Percentiles rank a stretch among this genome's conserved stretches.
These are phyloP conservation scores for Blastobotrys raffinosifermentans DNA, from an alignment of 1,139 yeast genomes.

Conservation along the genomic window DNA sequence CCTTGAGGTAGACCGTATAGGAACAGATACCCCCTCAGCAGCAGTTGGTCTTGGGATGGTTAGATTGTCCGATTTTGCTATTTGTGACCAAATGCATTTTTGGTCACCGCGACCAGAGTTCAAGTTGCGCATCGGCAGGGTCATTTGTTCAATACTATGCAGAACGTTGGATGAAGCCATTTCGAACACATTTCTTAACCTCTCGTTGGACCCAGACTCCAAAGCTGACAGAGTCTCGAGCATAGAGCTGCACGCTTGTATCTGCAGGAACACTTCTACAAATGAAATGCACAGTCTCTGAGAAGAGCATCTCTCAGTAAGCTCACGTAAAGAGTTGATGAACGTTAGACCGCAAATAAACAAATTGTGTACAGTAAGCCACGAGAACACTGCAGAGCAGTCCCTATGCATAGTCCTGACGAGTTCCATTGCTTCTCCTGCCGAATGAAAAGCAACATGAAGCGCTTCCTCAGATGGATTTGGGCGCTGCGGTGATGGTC, in stretches of 20 bases:
- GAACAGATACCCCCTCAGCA: constrained; percentile 3
- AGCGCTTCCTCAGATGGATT: constrained; percentile 6
- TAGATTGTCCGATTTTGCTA: constrained; percentile 6
- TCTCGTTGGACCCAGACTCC: constrained; percentile 7
- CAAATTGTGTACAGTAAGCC: constrained; percentile 8
- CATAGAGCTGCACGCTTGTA: constrained; percentile 9
- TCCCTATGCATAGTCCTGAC: constrained; percentile 9
- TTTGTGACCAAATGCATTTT: constrained; percentile 7
- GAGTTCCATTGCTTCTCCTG: constrained; percentile 8
- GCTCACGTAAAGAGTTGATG: constrained; percentile 6
- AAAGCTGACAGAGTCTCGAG: constrained; percentile 9
- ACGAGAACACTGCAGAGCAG: constrained; percentile 7
- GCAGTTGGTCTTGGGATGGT: constrained; percentile 4
- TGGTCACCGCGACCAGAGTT: not conserved
- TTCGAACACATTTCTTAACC: constrained; percentile 8
- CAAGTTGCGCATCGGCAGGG: constrained; percentile 2
- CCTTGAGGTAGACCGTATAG: not conserved
- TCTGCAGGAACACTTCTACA: constrained; percentile 8
- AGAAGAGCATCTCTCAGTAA: constrained; percentile 4
- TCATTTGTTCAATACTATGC: constrained; percentile 4
- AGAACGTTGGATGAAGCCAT: constrained; percentile 9
- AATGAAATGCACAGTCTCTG: constrained; percentile 6
- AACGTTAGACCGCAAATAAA: constrained; percentile 9
- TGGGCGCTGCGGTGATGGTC: constrained; percentile 9
- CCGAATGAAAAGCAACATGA: constrained; percentile 10